Base-by-base conservation (phyloP, 2,329 filamentous ascomycete genomes). In the Claviceps digitariae region DNA sequence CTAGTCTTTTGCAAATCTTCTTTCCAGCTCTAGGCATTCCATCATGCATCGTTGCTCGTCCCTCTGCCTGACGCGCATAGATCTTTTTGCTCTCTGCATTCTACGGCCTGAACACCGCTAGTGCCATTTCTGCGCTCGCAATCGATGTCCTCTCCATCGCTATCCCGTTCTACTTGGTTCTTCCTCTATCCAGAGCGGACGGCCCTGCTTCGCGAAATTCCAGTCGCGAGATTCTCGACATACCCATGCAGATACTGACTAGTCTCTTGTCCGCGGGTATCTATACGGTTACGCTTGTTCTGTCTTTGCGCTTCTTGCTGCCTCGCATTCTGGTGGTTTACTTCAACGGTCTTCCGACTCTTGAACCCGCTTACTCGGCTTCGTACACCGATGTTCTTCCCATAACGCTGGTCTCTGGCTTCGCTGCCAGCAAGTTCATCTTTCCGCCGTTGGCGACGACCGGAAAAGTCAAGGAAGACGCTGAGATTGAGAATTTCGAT, bases 71-170 rank as follows among this genome's bases (percentile, higher is more conserved):
- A 52, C 21, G 41, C 31, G 21, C 48, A 17, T 51, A 83, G 80
- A 80, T 86, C 57, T 87, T 86, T 64, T 81, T 96, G 45, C 74
- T 95, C 29, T 75, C 76, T 31, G 82, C 82, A 51, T 95, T 94
- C 72, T 95, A 94, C 76, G 69, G 74, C 38, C 76, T 94, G 59
- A 77, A 78, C 27, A 72, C 78, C 27, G 67, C 72, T 52, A 84
- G 85, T 0, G 75, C 83, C 21, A 62, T 82, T 31, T 71, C 78
- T 41, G 81, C 81, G 38, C 76, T 89, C 50, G 66, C 71, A 36
- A 84, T 91, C 61, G 86, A 90, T 61, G 71, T 86, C 51, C 61
- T 83, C 55, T 81, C 87, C 2, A 80, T 81, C 44, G 82, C 83
- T 44, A 63, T 87, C 29, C 89, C 90, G 1, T 91, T 94, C 68